Evolutionary conservation across 2,329 filamentous ascomycete genomes (phyloP).

Genomic region (Blastomyces gilchristii): DNA sequence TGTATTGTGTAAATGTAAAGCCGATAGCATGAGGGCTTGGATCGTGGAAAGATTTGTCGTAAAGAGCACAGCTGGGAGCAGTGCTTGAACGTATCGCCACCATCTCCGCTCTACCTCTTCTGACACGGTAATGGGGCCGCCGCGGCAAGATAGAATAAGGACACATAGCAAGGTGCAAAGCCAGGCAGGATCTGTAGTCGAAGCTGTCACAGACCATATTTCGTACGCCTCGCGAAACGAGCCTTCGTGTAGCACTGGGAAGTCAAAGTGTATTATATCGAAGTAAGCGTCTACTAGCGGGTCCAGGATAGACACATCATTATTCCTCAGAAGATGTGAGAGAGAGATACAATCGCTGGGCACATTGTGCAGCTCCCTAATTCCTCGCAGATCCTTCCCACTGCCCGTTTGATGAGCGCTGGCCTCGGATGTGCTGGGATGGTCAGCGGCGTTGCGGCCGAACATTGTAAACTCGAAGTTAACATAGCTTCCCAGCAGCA

Average conservation of each 20-base stretch:
- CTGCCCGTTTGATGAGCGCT: background rate
- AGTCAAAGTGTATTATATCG: constrained; percentile 1
- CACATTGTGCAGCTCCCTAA: background rate
- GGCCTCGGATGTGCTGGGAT: background rate
- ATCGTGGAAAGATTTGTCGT: constrained; percentile 1
- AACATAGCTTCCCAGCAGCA: constrained; percentile 2
- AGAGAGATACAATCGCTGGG: background rate
- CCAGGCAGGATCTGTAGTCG: background rate
- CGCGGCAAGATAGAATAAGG: background rate
- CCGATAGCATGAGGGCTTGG: constrained; percentile 2
- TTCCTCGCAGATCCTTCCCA: background rate
- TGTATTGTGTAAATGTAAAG: constrained; percentile 4
- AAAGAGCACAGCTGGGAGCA: background rate
- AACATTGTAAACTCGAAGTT: background rate
- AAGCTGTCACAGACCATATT: background rate
- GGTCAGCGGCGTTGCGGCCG: constrained; percentile 2
- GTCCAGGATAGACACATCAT: background rate
- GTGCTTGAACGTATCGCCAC: constrained; percentile 3
- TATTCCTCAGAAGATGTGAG: background rate
- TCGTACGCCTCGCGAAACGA: constrained; percentile 1
- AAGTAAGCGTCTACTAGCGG: background rate
- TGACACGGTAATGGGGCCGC: background rate
- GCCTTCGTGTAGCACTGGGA: background rate
- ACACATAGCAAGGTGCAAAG: background rate
- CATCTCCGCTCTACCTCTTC: background rate